Evolutionary conservation across 2,329 filamentous ascomycete species (phyloP), one percentile per base, ranked within the genome.

Genomic region (Colletotrichum spinosum): DNA sequence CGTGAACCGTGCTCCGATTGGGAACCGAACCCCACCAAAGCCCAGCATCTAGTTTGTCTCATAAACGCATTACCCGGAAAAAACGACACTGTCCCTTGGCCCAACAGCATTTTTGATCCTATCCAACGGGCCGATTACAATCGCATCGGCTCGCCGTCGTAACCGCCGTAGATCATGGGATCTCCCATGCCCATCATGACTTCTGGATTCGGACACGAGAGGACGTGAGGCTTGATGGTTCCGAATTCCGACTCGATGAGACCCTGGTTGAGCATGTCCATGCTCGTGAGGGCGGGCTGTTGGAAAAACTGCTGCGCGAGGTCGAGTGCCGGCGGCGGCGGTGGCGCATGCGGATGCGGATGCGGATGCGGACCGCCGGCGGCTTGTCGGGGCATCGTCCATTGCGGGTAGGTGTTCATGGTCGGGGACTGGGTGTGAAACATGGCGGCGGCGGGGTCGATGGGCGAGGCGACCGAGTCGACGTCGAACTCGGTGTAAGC

Each of bases 181-280:
- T 88, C 86, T 15, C 80, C 82, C 71, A 86, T 81, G 15, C 85
- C 83, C 72, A 87, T 78, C 84, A 88, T 88, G 8, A 84, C 82
- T 49, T 86, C 84, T 1, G 83, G 79, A 56, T 85, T 84, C 46
- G 81, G 76, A 69, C 83, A 83, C 42, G 82, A 82, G 48, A 87
- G 76, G 49, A 84, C 79, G 60, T 86, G 83, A 11, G 85, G 84
- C 77, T 87, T 87, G 69, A 87, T 83, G 34, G 80, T 83, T 42
- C 83, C 81, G 54, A 86, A 86, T 45, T 84, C 82, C 3, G 80
- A 80, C 67, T 86, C 84, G 35, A 86, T 73, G 3, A 86, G 73
- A 3, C 82, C 81, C 64, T 85, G 84, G 57, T 78, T 82, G 38
- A 86, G 74, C 76, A 85, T 76, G 50, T 80, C 76, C 68, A 83